Percentiles rank a stretch among this genome's conserved stretches.
Evolutionary conservation across 441 rosid species (phyloP).

Genomic region (Brassica hybrid): DNA sequence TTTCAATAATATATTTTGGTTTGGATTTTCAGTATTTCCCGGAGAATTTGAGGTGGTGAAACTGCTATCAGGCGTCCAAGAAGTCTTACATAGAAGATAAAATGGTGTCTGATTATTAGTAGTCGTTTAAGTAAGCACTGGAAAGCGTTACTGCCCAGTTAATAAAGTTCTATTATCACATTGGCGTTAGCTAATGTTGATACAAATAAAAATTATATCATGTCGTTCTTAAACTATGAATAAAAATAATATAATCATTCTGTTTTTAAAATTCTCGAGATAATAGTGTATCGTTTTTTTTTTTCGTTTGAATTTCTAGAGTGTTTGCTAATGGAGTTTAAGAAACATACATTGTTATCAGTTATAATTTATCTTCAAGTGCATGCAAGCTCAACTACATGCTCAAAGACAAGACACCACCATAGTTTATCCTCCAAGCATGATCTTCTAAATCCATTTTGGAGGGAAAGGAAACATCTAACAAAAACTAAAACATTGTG

Average conservation of each 20-base stretch:
- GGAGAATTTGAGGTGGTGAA: slow-evolving; percentile 76
- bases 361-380: no score
- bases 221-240: no score
- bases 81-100: not conserved
- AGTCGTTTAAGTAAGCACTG: slow-evolving; percentile 20
- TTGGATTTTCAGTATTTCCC: slow-evolving; percentile 70
- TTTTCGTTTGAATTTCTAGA: not conserved
- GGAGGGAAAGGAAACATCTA: no score
- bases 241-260: not conserved
- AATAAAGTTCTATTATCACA: not conserved
- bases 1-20: not conserved
- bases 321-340: not conserved
- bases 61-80: not conserved
- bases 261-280: not conserved
- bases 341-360: not conserved
- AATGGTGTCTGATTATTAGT: not conserved
- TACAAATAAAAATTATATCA: not conserved
- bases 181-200: slow-evolving; percentile 6
- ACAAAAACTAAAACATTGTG: no score
- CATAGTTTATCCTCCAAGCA: not conserved
- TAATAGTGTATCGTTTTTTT: not conserved
- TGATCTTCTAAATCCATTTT: not conserved
- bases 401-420: not conserved
- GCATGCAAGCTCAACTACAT: not conserved
- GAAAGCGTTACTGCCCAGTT: slow-evolving; percentile 9